Conservation (phyloP, 352 stramenopile genomes). For the Hyaloperonospora arabidopsidis region DNA sequence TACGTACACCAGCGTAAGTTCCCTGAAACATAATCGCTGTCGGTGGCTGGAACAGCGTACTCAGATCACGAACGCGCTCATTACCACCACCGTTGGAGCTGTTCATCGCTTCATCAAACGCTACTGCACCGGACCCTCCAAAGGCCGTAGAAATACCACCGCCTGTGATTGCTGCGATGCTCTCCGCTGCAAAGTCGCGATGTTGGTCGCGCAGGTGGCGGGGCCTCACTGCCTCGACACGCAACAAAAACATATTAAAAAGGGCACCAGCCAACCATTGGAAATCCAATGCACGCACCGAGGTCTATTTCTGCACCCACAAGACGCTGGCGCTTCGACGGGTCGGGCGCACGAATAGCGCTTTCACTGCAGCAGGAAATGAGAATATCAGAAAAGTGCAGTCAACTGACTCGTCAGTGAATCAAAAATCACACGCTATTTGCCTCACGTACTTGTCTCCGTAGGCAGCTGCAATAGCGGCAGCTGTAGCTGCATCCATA, state of each 20-base stretch:
- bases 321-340: conserved; percentile 76
- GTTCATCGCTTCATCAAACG: conserved; percentile 9
- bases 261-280: not conserved
- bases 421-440: not conserved
- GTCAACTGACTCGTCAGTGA: no score
- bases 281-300: conserved; percentile 14
- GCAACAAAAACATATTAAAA: conserved; percentile 4
- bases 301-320: conserved; percentile 47
- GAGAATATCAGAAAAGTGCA: no score
- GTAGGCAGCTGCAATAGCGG: conserved; percentile 26
- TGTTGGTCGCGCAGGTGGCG: conserved; percentile 61
- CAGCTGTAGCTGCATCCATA: conserved; percentile 29
- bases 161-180: conserved; percentile 63
- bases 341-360: conserved; percentile 66
- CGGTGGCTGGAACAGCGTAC: conserved; percentile 66
- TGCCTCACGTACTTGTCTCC: conserved; percentile 29
- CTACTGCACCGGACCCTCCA: conserved; percentile 13
- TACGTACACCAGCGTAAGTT: conserved; percentile 60
- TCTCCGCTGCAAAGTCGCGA: conserved; percentile 77
- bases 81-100: conserved; percentile 8
- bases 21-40: conserved; percentile 72
- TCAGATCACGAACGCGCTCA: conserved; percentile 43
- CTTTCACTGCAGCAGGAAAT: conserved; percentile 22
- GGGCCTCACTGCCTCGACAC: conserved; percentile 25
- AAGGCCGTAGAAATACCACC: conserved; percentile 42